Conservation (phyloP, 441 rosid species). For the Isatis lusitanica region DNA sequence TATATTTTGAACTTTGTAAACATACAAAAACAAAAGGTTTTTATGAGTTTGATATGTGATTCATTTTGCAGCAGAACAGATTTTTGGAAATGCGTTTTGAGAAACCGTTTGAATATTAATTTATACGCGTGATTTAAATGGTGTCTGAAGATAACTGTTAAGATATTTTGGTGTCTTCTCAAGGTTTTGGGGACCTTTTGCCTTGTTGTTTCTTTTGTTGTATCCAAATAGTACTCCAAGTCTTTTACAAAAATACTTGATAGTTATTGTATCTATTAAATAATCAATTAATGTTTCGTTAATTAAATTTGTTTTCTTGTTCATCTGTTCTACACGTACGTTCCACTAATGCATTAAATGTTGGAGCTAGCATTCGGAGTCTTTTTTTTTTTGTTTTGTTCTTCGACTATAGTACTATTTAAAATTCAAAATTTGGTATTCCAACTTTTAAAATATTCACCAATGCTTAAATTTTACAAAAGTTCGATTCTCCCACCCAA, state of each 20-base stretch:
- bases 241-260: neutral
- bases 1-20: neutral
- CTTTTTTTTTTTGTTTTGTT: neutral
- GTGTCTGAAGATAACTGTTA: neutral
- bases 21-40: no score
- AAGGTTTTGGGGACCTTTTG: neutral
- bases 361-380: neutral
- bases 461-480: constrained; percentile 12
- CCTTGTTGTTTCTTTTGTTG: neutral
- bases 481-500: constrained; percentile 17
- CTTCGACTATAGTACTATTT: neutral
- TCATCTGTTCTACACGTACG: constrained; percentile 2
- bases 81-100: neutral
- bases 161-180: neutral
- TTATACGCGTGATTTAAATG: neutral
- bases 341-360: neutral
- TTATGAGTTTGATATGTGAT: neutral
- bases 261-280: neutral
- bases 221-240: neutral
- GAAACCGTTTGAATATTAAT: neutral
- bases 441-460: neutral
- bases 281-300: neutral
- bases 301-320: neutral
- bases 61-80: neutral
- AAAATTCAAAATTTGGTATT: neutral